A percentile compares a stretch with the other conserved stretches of the same genome.
phyloP scores from a whole-genome alignment of 2,329 filamentous ascomycete species.

The Hymenotorrendiella dingleyae region DNA sequence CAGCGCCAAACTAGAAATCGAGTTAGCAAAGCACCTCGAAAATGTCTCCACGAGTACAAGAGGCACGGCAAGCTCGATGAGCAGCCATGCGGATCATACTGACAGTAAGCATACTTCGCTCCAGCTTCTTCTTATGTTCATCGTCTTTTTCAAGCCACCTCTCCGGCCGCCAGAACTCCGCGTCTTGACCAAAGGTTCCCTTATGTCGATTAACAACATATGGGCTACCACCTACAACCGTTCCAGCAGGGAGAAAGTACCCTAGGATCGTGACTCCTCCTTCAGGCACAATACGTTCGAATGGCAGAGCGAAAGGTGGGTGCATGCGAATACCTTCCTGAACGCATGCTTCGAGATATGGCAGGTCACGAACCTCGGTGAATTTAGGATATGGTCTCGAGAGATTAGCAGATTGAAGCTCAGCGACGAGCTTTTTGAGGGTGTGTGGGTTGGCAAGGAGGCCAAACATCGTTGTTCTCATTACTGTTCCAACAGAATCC shows the following conservation, averaged over 20 bases:
- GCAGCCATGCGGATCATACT: not conserved
- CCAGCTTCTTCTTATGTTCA: not conserved
- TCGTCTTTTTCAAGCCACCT: not conserved
- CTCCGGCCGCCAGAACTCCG: not conserved
- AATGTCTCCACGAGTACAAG: too few species aligned
- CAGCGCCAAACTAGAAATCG: not conserved
- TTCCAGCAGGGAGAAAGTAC: slow-evolving; percentile 33
- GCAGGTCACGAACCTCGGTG: slow-evolving; percentile 27
- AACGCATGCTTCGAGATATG: slow-evolving; percentile 38
- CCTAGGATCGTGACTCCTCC: slow-evolving; percentile 20
- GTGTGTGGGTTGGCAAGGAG: slow-evolving; percentile 29
- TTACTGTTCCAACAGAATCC: slow-evolving; percentile 31
- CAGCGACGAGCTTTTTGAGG: slow-evolving; percentile 25
- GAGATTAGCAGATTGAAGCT: slow-evolving; percentile 28
- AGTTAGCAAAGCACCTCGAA: not conserved
- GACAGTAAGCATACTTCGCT: not conserved
- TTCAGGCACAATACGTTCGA: slow-evolving; percentile 16
- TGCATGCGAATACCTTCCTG: slow-evolving; percentile 22
- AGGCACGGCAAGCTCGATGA: too few species aligned
- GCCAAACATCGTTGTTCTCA: slow-evolving; percentile 33
- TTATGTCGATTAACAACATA: slow-evolving; percentile 26
- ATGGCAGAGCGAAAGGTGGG: slow-evolving; percentile 16
- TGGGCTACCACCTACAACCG: slow-evolving; percentile 37
- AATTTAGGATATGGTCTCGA: slow-evolving; percentile 6
- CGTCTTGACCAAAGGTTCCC: not conserved